phyloP scores from a whole-genome alignment of 2,329 filamentous ascomycete species.

The Xylariomycetidae sp. region DNA sequence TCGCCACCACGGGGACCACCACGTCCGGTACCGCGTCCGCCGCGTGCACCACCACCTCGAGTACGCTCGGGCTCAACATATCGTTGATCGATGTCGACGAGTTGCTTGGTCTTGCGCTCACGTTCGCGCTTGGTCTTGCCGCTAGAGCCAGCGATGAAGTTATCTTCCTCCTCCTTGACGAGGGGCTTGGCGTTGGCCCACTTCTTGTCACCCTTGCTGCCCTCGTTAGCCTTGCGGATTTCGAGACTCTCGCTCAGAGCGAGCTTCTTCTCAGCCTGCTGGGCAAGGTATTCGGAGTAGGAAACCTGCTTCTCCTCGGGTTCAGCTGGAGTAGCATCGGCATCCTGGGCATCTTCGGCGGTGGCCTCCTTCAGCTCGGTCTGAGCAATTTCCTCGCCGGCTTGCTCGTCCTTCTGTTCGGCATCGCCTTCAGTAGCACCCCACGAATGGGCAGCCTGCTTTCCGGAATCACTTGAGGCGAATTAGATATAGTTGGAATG shows the following conservation, averaged over 20 bases:
- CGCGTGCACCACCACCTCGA: slow-evolving; percentile 49
- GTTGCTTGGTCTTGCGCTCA: slow-evolving; percentile 87
- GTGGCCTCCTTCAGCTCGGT: slow-evolving; percentile 71
- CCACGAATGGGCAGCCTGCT: slow-evolving; percentile 87
- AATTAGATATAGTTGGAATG: slow-evolving; percentile 4
- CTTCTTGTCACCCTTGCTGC: slow-evolving; percentile 83
- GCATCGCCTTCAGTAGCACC: slow-evolving; percentile 75
- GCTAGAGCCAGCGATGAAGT: slow-evolving; percentile 69
- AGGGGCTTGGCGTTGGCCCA: slow-evolving; percentile 80
- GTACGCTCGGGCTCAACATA: slow-evolving; percentile 66
- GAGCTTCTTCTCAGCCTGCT: slow-evolving; percentile 68
- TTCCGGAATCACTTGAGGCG: slow-evolving; percentile 64
- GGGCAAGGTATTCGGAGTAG: slow-evolving; percentile 80
- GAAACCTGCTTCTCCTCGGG: slow-evolving; percentile 86
- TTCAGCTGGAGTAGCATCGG: slow-evolving; percentile 47
- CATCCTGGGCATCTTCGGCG: slow-evolving; percentile 39
- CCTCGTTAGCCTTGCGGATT: slow-evolving; percentile 89
- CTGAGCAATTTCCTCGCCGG: slow-evolving; percentile 83
- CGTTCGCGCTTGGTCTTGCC: slow-evolving; percentile 83
- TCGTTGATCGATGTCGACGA: slow-evolving; percentile 83
- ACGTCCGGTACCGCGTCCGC: slow-evolving; percentile 47
- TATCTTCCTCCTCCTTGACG: slow-evolving; percentile 61
- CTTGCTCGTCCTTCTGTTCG: slow-evolving; percentile 87
- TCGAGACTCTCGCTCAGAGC: slow-evolving; percentile 60
- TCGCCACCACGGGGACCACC: slow-evolving; percentile 43